These are phyloP conservation scores for Apiotrichum brassicae DNA, from an alignment of 1,284 basidiomycete genomes.

Conservation along the genomic window DNA sequence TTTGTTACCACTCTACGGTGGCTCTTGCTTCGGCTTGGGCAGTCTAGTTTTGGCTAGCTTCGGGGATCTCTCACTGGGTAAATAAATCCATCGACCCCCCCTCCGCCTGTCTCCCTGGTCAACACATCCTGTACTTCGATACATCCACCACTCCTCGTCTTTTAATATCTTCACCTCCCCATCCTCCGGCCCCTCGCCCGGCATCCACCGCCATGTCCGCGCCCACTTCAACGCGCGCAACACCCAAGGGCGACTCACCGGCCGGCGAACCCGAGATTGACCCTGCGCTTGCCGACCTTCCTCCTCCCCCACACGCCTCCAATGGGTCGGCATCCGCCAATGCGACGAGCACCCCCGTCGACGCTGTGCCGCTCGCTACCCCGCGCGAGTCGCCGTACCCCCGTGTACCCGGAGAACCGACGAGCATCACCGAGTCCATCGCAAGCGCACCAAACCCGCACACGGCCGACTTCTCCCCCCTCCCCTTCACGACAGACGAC, in stretches of 20 bases:
- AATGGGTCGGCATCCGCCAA: constrained; percentile 10
- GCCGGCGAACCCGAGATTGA: constrained; percentile 26
- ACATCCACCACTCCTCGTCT: not conserved
- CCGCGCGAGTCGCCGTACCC: constrained; percentile 10
- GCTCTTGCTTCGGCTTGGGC: no score
- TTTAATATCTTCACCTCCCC: not conserved
- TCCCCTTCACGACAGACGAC: constrained; percentile 28
- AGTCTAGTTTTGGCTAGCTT: no score
- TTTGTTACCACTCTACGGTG: no score
- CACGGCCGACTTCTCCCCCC: constrained; percentile 34
- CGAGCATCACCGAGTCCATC: constrained; percentile 37
- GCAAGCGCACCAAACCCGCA: constrained; percentile 38
- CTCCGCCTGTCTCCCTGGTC: no score
- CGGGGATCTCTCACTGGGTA: no score
- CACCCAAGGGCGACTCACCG: constrained; percentile 9
- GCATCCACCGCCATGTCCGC: constrained; percentile 6
- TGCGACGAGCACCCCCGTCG: not conserved
- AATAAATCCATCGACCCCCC: no score
- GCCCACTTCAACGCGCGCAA: constrained; percentile 6
- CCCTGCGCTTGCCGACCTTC: constrained; percentile 32
- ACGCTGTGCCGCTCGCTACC: not conserved
- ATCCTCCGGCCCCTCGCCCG: not conserved
- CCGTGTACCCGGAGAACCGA: constrained; percentile 20
- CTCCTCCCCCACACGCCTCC: constrained; percentile 23
- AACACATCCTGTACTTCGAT: no score